Evolutionary conservation across 208 protist species (phyloP).

Genomic region (Leishmania gerbilli): DNA sequence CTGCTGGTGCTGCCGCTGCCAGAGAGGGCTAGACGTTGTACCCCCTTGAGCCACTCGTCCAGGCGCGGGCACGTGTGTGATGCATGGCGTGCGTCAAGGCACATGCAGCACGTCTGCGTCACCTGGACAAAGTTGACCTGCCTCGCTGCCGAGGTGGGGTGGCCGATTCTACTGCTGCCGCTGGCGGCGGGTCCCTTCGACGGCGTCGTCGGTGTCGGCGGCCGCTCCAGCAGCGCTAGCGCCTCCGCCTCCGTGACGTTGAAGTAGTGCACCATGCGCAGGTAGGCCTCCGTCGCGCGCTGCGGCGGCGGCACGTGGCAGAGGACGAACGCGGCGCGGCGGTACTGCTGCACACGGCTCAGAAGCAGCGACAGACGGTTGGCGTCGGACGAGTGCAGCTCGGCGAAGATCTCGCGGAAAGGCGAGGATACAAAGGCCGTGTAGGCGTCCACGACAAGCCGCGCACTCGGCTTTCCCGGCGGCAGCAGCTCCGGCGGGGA

Average conservation of each 20-base stretch:
- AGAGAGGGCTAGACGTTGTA: constrained; percentile 28
- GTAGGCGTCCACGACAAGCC: constrained; percentile 77
- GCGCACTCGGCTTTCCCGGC: constrained; percentile 21
- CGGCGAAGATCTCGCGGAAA: constrained; percentile 73
- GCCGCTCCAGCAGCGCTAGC: constrained; percentile 40
- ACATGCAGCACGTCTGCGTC: constrained; percentile 88
- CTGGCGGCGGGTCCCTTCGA: not conserved
- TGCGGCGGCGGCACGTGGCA: constrained; percentile 75
- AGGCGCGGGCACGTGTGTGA: constrained; percentile 76
- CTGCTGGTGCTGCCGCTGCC: not conserved
- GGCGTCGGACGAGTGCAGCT: constrained; percentile 45
- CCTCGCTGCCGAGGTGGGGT: not conserved
- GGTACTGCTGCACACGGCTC: constrained; percentile 63
- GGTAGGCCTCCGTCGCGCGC: constrained; percentile 62
- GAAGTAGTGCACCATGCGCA: constrained; percentile 63
- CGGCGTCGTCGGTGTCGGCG: not conserved
- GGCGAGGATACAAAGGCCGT: constrained; percentile 76
- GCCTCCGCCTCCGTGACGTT: constrained; percentile 71
- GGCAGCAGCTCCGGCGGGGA: not conserved
- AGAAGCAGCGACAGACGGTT: constrained; percentile 77
- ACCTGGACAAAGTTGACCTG: constrained; percentile 83
- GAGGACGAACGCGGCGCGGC: constrained; percentile 81
- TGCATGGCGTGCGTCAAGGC: constrained; percentile 82
- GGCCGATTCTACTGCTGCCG: not conserved
- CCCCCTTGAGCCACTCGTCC: constrained; percentile 56